Evolutionary conservation across 805 yeast species (phyloP).

Genomic region (Metschnikowia arizonensis): DNA sequence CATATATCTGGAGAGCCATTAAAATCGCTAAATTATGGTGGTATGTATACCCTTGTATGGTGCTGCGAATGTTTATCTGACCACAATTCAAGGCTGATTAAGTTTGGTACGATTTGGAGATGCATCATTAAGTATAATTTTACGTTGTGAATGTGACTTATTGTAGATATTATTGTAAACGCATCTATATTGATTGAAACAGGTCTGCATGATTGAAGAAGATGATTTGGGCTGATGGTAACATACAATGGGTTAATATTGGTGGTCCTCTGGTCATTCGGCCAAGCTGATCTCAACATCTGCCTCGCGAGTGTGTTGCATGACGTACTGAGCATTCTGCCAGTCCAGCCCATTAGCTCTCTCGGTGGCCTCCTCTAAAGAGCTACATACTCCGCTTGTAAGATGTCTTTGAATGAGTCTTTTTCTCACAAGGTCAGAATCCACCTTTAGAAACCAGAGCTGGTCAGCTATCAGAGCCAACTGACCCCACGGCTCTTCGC

Average conservation of each 20-base stretch:
- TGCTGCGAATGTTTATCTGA: too few relatives aligned
- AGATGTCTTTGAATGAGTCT: constrained; percentile 69
- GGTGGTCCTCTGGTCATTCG: neutral
- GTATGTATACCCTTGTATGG: too few relatives aligned
- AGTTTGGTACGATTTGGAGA: too few relatives aligned
- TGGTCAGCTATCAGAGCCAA: constrained; percentile 41
- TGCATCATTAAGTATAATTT: too few relatives aligned
- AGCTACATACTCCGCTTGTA: constrained; percentile 47
- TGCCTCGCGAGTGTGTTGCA: constrained; percentile 14
- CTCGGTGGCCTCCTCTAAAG: constrained; percentile 47
- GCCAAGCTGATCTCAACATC: constrained; percentile 12
- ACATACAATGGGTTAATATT: neutral
- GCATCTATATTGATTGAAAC: too few relatives aligned
- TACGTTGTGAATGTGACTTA: too few relatives aligned
- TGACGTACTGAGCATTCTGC: constrained; percentile 52
- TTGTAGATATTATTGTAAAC: too few relatives aligned
- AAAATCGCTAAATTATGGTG: too few relatives aligned
- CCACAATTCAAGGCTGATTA: too few relatives aligned
- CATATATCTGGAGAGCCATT: neutral
- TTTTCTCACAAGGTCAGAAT: constrained; percentile 41
- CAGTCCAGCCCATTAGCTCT: constrained; percentile 57
- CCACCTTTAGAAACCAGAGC: constrained; percentile 50
- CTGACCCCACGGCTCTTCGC: constrained; percentile 55
- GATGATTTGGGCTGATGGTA: neutral
- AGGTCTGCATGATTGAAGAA: neutral